Base-by-base conservation (phyloP, 2,329 filamentous ascomycete species). In the Podosphaera xanthii region DNA sequence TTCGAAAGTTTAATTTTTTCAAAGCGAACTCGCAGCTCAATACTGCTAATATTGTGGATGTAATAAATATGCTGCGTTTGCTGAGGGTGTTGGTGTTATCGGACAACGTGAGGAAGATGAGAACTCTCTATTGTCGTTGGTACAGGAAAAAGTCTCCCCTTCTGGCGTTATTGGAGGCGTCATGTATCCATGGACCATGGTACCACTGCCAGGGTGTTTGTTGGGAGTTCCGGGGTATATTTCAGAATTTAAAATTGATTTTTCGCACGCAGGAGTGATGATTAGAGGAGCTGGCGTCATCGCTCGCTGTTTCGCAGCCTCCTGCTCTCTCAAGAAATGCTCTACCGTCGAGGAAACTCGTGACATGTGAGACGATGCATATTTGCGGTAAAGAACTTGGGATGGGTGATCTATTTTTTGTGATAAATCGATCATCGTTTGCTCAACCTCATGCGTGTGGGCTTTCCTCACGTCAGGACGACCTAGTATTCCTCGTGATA, bases 161-260 rank as follows among this genome's bases (percentile, higher is more conserved):
- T 91, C 87, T 3, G 87, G 87, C 0, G 87, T 92, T 69, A 92
- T 91, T 1, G 87, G 87, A 34, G 87, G 87, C 14, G 87, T 92
- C 64, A 90, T 78, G 71, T 89, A 89, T 60, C 87, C 87, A 64
- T 87, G 79, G 44, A 82, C 80, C 63, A 82, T 77, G 58, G 76
- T 75, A 58, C 79, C 73, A n/a, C 74, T 22, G 22, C 35, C 14
- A 22, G 22, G 72, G 30, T 60, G 79, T 74, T 91, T 91, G 67
- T 87, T 83, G 12, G 87, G 87, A 14, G 87, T 92, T 72, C 82
- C 84, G 68, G 86, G 87, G 63, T 83, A 79, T 68, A 80, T 74
- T 63, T 78, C 75, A 46, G 74, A 62, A 40, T 69, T 69, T 40
- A 66, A 62, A 33, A 65, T 62, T 7, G 70, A 72, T 71, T 81